phyloP scores from a whole-genome alignment of 331 rosid genomes.

The Quercus lobata region DNA sequence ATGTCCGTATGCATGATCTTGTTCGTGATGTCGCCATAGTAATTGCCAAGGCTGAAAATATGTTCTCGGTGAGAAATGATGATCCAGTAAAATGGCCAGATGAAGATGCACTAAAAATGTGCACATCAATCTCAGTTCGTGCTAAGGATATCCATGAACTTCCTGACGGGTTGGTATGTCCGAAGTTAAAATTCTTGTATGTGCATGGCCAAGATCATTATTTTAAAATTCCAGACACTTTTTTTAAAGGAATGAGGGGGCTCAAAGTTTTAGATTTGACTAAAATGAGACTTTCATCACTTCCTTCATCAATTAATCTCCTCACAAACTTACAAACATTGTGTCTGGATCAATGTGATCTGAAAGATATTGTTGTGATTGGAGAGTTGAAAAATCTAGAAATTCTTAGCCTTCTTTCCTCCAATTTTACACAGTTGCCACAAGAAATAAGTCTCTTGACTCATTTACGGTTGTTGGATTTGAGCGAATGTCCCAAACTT shows the following conservation, averaged over 20 bases:
- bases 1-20: too few species aligned
- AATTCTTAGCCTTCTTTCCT: too few species aligned
- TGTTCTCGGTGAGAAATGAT: rapidly evolving
- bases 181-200: background rate
- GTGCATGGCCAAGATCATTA: rapidly evolving
- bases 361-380: background rate
- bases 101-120: too few species aligned
- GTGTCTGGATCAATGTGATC: background rate
- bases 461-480: background rate
- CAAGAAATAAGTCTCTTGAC: background rate
- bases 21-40: too few species aligned
- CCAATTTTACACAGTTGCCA: background rate
- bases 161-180: background rate
- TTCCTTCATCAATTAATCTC: constrained; percentile 5
- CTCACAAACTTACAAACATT: too few species aligned
- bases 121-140: rapidly evolving
- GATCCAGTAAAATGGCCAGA: too few species aligned
- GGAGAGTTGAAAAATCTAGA: too few species aligned
- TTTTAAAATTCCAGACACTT: background rate
- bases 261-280: background rate
- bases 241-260: background rate
- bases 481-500: background rate
- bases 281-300: background rate
- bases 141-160: background rate
- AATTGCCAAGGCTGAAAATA: too few species aligned